Conservation (phyloP, 2,329 filamentous ascomycete species). For the Penicillium sp. region DNA sequence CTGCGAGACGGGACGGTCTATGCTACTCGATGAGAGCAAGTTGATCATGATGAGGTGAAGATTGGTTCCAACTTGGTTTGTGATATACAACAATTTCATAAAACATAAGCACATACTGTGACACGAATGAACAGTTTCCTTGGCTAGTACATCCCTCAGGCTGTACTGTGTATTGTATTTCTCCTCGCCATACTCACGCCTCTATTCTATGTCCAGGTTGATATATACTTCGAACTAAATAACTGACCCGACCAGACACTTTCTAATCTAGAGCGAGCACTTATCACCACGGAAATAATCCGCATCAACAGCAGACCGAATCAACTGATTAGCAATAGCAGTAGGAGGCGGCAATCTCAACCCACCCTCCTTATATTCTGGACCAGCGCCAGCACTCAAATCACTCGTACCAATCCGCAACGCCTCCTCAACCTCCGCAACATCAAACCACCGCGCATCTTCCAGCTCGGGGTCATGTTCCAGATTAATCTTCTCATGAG, state of each 20-base stretch:
- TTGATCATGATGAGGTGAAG: no score
- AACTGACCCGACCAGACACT: neutral
- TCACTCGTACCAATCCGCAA: conserved; percentile 69
- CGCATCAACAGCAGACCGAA: conserved; percentile 72
- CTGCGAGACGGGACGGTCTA: conserved; percentile 49
- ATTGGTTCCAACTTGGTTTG: no score
- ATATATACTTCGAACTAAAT: conserved; percentile 4
- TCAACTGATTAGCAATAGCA: conserved; percentile 89
- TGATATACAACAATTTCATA: neutral
- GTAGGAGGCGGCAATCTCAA: conserved; percentile 81
- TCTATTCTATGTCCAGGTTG: neutral
- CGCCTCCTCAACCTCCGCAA: conserved; percentile 80
- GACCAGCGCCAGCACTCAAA: conserved; percentile 66
- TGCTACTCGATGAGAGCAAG: conserved; percentile 39
- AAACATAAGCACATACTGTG: neutral
- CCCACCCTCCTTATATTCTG: conserved; percentile 74
- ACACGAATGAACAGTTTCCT: neutral
- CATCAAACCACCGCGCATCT: conserved; percentile 82
- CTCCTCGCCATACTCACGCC: neutral
- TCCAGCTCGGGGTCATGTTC: conserved; percentile 91
- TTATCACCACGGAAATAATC: conserved; percentile 69
- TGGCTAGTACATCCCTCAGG: no score
- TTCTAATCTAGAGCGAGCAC: conserved; percentile 51
- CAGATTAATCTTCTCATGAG: conserved; percentile 78
- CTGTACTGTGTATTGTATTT: neutral